Evolutionary conservation across 139 green algal species (phyloP).

Genomic region (Coccomyxa sp.): DNA sequence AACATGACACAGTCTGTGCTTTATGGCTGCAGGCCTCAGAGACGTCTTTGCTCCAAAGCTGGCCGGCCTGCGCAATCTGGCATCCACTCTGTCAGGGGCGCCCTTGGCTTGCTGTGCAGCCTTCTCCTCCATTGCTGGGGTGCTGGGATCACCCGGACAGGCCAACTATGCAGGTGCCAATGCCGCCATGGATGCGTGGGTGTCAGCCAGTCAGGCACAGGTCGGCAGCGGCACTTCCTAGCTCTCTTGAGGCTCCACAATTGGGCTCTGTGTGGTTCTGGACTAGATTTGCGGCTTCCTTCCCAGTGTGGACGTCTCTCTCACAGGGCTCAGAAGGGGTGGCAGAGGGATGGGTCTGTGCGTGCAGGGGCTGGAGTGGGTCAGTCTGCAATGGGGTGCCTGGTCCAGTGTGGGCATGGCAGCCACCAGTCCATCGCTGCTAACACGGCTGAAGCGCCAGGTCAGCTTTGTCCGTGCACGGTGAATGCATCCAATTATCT

Average conservation of each 20-base stretch:
- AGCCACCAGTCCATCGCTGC: slow-evolving; percentile 6
- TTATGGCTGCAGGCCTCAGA: no score
- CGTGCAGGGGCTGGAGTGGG: slow-evolving; percentile 5
- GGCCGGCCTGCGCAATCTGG: neutral
- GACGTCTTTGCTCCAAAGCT: slow-evolving; percentile 58
- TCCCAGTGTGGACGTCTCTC: no score
- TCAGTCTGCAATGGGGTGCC: slow-evolving; percentile 41
- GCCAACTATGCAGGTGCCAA: slow-evolving; percentile 50
- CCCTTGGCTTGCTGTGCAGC: slow-evolving; percentile 46
- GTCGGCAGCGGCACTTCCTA: neutral
- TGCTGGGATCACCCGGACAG: slow-evolving; percentile 72
- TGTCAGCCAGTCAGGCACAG: slow-evolving; percentile 6
- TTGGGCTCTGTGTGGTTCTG: no score
- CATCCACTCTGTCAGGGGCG: neutral
- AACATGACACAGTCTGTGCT: no score
- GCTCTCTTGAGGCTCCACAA: no score
- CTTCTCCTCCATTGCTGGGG: slow-evolving; percentile 74
- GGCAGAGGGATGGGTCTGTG: neutral
- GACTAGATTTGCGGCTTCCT: no score
- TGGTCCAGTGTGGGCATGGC: slow-evolving; percentile 41
- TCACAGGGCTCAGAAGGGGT: no score
- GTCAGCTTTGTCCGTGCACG: neutral
- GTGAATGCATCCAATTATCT: no score
- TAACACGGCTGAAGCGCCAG: slow-evolving; percentile 29
- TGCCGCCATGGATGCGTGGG: slow-evolving; percentile 37